Percentiles rank a stretch among this genome's conserved stretches.
Conservation (phyloP, 2,329 filamentous ascomycete genomes). For the Metarhizium rileyi region DNA sequence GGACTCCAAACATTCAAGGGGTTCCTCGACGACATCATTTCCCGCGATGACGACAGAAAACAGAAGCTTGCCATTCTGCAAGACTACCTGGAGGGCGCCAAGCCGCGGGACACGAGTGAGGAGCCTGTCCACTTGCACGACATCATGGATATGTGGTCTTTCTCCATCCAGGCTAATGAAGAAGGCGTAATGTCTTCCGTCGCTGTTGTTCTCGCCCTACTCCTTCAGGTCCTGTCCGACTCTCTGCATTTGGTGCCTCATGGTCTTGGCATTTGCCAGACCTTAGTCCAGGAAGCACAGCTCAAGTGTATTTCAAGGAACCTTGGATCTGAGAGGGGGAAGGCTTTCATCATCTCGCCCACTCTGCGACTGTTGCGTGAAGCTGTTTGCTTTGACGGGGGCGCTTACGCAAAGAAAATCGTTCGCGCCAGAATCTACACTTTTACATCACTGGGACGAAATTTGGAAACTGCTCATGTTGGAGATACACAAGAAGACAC, state of each 20-base stretch:
- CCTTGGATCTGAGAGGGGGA: constrained; percentile 68
- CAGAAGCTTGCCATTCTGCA: constrained; percentile 48
- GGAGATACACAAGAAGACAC: constrained; percentile 51
- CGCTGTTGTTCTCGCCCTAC: constrained; percentile 68
- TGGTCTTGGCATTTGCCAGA: constrained; percentile 70
- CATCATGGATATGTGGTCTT: constrained; percentile 81
- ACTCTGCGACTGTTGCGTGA: constrained; percentile 79
- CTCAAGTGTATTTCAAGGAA: constrained; percentile 72
- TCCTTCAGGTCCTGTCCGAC: constrained; percentile 68
- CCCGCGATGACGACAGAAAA: constrained; percentile 31
- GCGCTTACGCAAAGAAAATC: constrained; percentile 64
- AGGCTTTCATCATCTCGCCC: constrained; percentile 82
- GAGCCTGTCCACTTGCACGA: constrained; percentile 60
- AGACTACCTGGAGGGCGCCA: constrained; percentile 55
- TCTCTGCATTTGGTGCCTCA: constrained; percentile 65
- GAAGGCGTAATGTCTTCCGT: constrained; percentile 74
- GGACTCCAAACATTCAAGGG: constrained; percentile 60
- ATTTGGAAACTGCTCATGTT: constrained; percentile 60
- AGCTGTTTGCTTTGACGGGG: constrained; percentile 77
- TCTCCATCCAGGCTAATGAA: constrained; percentile 68
- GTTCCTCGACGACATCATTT: constrained; percentile 57
- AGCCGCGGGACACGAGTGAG: constrained; percentile 33
- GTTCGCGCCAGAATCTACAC: constrained; percentile 72
- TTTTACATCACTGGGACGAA: constrained; percentile 69
- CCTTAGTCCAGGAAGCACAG: constrained; percentile 70